Conservation (phyloP, 1,139 yeast species). For the Saccharomyces uvarum region DNA sequence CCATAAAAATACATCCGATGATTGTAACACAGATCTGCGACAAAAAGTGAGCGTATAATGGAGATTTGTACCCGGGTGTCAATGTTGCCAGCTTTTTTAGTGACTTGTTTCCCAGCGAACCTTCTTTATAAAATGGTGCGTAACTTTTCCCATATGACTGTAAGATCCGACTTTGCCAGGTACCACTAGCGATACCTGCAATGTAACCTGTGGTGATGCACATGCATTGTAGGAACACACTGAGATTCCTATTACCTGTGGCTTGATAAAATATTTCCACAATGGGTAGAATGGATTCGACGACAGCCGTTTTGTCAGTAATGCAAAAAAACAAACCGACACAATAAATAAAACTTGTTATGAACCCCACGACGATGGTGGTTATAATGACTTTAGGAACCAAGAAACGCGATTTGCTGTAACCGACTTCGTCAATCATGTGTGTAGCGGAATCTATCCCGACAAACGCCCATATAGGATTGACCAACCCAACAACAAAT, state of each 20-base stretch:
- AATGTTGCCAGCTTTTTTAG: constrained; percentile 29
- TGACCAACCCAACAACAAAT: constrained; percentile 52
- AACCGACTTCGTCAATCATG: constrained; percentile 50
- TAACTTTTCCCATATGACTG: constrained; percentile 48
- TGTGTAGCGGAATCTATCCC: constrained; percentile 58
- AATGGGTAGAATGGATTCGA: constrained; percentile 45
- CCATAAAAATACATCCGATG: constrained; percentile 34
- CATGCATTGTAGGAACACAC: constrained; percentile 39
- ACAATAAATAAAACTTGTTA: constrained; percentile 38
- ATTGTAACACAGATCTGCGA: constrained; percentile 31
- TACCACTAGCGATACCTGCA: constrained; percentile 43
- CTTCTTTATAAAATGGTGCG: constrained; percentile 14
- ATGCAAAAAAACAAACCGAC: constrained; percentile 54
- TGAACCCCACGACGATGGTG: constrained; percentile 51
- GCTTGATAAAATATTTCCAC: constrained; percentile 54
- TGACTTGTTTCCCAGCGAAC: constrained; percentile 12
- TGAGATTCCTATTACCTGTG: constrained; percentile 46
- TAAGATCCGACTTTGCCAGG: constrained; percentile 47
- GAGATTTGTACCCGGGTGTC: constrained; percentile 28
- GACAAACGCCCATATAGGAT: constrained; percentile 55
- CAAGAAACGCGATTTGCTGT: constrained; percentile 38
- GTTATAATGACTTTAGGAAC: constrained; percentile 51
- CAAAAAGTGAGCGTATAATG: constrained; percentile 32
- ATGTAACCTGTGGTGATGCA: constrained; percentile 40
- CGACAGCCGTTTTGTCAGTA: constrained; percentile 41